Evolutionary conservation across 177 flowering plant genomes (phyloP), one percentile per base, ranked within the genome.

Genomic region (Vitis hybrid): DNA sequence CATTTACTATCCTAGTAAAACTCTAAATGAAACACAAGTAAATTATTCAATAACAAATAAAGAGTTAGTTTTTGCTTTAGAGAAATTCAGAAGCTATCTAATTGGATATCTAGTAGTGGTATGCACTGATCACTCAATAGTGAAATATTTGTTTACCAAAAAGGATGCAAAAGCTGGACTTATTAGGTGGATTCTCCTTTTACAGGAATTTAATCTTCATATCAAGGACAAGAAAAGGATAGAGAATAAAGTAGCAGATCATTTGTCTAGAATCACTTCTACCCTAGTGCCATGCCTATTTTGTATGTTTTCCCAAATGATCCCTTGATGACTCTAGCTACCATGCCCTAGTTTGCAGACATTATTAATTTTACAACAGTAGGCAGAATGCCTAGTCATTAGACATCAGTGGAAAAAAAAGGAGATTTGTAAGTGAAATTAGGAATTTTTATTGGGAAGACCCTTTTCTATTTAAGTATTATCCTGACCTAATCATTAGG

Each of bases 181-280:
- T 9, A 51, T 59, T 31, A 58, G 71, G 29, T 71, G 63, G 75
- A 14, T 76, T 5, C 61, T 67, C 5, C 12, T 66, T 1, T 57
- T 76, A 1, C 49, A 67, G 29, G 29, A 26, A 26, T 26, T 26
- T 26, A 26, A 26, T 26, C 29, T 26, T 26, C 29, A 26, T 26
- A 22, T 34, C 12, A 57, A 9, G 20, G 76, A 68, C 39, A 57
- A 26, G 29, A 26, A 26, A 26, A 26, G 29, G 29, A 26, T 26
- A 8, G 73, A 75, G 29, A 78, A 71, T 61, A 18, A 11, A 0
- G 73, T 71, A 2, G 66, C 57, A 12, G 80, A 78, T 19, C 66
- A 78, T 29, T 15, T 74, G 1, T 39, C 61, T 4, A 39, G 77
- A 10, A 2, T 73, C 3, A 12, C 1, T 9, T n/a, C 2, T 34